phyloP scores from a whole-genome alignment of 2,329 filamentous ascomycete genomes.

The Fusarium sp. region DNA sequence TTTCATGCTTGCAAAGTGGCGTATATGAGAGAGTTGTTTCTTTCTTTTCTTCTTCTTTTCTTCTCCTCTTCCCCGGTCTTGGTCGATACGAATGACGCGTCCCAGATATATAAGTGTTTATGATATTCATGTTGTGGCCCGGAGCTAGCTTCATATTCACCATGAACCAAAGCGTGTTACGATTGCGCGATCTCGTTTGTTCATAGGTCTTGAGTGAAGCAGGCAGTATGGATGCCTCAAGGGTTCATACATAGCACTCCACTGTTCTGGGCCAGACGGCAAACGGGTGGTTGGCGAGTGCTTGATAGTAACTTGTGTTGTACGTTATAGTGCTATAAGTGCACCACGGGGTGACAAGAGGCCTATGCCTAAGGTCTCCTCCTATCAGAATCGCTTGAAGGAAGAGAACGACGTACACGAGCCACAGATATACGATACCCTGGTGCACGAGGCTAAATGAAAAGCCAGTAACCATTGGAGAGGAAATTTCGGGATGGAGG shows the following conservation, averaged over 20 bases:
- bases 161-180: slow-evolving; percentile 31
- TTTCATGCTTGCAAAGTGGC: not conserved
- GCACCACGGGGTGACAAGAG: not conserved
- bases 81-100: slow-evolving; percentile 30
- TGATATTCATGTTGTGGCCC: slow-evolving; percentile 26
- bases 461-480: slow-evolving; percentile 6
- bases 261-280: slow-evolving; percentile 17
- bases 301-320: slow-evolving; percentile 9
- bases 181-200: slow-evolving; percentile 24
- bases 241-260: slow-evolving; percentile 11
- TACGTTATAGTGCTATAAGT: slow-evolving; percentile 5
- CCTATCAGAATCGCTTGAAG: not conserved
- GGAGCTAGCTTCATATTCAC: slow-evolving; percentile 16
- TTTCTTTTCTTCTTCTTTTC: not conserved
- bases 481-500: not conserved
- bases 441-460: slow-evolving; percentile 12
- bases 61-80: not conserved
- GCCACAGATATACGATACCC: slow-evolving; percentile 29
- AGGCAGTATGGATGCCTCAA: slow-evolving; percentile 27
- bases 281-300: not conserved
- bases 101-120: slow-evolving; percentile 34
- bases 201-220: slow-evolving; percentile 17
- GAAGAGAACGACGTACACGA: slow-evolving; percentile 7
- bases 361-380: not conserved
- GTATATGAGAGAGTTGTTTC: slow-evolving; percentile 13